A percentile compares a stretch with the other conserved stretches of the same genome.
phyloP scores from a whole-genome alignment of 176 grass and related monocot species.

The Raddia guianensis region DNA sequence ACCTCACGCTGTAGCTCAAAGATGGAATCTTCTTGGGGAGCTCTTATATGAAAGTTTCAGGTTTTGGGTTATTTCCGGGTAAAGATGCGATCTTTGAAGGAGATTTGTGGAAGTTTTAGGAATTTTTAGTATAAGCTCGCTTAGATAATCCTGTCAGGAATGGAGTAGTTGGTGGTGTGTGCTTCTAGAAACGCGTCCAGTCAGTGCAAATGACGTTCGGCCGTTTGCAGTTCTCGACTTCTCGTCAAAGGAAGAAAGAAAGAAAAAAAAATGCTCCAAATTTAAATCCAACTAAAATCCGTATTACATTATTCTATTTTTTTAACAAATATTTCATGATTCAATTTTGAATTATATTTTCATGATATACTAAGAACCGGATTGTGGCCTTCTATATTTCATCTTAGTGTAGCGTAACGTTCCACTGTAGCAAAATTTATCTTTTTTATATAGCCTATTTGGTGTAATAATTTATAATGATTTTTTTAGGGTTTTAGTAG shows the following conservation, averaged over 20 bases:
- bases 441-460: too few species aligned
- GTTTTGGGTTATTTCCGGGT: background rate
- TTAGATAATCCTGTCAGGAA: slow-evolving; percentile 1
- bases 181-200: slow-evolving; percentile 22
- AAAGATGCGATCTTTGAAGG: slow-evolving; percentile 10
- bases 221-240: slow-evolving; percentile 13
- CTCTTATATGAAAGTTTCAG: background rate
- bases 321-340: background rate
- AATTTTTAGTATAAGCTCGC: background rate
- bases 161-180: slow-evolving; percentile 36
- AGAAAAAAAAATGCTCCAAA: background rate
- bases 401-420: too few species aligned
- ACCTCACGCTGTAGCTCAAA: background rate
- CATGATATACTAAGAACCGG: background rate
- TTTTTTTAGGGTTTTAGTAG: too few species aligned
- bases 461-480: too few species aligned
- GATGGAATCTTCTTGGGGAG: slow-evolving; percentile 10
- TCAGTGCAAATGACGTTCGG: background rate
- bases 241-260: background rate
- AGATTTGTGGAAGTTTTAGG: background rate
- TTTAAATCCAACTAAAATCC: background rate
- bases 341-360: background rate
- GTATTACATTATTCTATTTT: background rate
- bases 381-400: background rate
- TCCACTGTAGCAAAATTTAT: too few species aligned